Evolutionary conservation across 2,329 filamentous ascomycete species (phyloP), one percentile per base, ranked within the genome.

Genomic region (Orbilia oligospora): DNA sequence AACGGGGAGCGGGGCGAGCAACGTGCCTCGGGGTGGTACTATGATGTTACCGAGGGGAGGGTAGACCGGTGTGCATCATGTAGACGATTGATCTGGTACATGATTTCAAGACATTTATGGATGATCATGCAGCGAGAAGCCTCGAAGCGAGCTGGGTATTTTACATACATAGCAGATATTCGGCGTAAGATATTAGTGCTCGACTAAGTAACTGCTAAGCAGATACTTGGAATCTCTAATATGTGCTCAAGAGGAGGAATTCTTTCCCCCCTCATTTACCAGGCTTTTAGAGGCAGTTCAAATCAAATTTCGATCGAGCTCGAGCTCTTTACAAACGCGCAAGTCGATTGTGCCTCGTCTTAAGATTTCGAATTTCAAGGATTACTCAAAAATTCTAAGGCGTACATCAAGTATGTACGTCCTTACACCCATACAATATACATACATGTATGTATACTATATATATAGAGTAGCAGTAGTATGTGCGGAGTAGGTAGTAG

Each of bases 1-100:
- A 64, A 55, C 71, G 71, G 71, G 71, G 63, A 75, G 64, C 71
- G 64, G 71, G 71, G 71, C 55, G 61, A 51, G 58, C 49, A 73
- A 66, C 71, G 44, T 63, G 71, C 66, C 56, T 67, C 71, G 55
- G 38, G 58, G 70, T 51, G 38, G 22, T 71, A 75, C 67, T 51
- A 27, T 61, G 49, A 73, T 38, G 38, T 53, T 36, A 65, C 56
- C 56, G 56, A 61, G 56, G 56, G 53, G 38, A 46, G 41, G 24
- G 33, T 10, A 56, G 33, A 48, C 36, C 41, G 61, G 41, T 65
- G 44, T 65, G 44, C 61, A 65, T 65, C 61, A 65, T 65, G 22
- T 65, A 65, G 44, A 65, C 33, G 61, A 61, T 61, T 44, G 18
- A 61, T 44, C 12, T 61, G 56, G 56, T 61, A 61, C 56, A 61